Evolutionary conservation across 2,329 filamentous ascomycete genomes (phyloP), one percentile per base, ranked within the genome.

Genomic region (Beauveria asiatica): DNA sequence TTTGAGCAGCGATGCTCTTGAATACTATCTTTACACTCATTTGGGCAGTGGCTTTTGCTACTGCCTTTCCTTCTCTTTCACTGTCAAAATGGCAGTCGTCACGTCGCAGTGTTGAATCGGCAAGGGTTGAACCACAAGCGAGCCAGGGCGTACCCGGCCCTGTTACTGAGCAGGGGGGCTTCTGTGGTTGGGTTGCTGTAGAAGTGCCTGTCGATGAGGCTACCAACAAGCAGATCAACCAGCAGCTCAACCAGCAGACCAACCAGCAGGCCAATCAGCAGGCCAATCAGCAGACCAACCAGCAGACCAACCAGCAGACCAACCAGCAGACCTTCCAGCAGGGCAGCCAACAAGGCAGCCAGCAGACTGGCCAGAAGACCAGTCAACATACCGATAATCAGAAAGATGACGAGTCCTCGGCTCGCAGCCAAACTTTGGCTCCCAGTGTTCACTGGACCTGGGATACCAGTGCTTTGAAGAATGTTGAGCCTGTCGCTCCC

Each of bases 401-500:
- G 37, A 41, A 27, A 19, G 6, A 30, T 3, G 17, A 51, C 6
- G 27, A 39, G n/a, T 3, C 57, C 25, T 25, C 57, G n/a, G 57
- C 45, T 5, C 48, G 48, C 10, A 52, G 39, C 21, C 25, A 59
- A 16, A 60, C 51, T 13, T 33, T 60, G n/a, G 42, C 42, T 9
- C 51, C 59, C 23, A 64, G 57, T 37, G 56, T 69, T 2, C 67
- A 69, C 57, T 70, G 67, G 67, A 58, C 59, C n/a, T 64, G 39
- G 21, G 65, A 70, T 44, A 69, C 68, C 6, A 64, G 41, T 37
- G 27, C 63, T 8, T 49, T 64, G 8, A 39, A 59, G 11, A 69
- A 70, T 46, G 56, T 70, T 11, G 62, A 68, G 33, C 68, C 68
- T 3, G 41, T 68, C 17, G 58, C 65, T 1, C 46, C 68, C 16